Base-by-base conservation (phyloP, 2,329 filamentous ascomycete genomes). In the Pseudocercospora musae region DNA sequence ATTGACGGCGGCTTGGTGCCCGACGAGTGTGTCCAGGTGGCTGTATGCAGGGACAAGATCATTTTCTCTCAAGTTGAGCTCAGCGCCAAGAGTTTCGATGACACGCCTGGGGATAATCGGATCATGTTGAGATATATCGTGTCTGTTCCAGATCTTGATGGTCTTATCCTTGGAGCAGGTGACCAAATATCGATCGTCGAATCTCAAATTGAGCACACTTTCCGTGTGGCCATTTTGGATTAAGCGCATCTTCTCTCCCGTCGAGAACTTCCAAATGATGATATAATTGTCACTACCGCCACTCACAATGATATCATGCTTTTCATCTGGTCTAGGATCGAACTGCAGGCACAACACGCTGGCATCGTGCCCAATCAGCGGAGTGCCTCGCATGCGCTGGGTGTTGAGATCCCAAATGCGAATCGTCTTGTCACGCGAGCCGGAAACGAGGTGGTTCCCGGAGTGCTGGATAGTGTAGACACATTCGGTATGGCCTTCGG, bases 131-230 rank as follows among this genome's bases (percentile, higher is more conserved):
- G 74, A 79, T n/a, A 96, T 79, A 18, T 87, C 81, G 18, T 81
- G 83, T 4, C 95, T 87, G 74, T 94, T 98, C 85, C 96, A 99
- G 18, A 99, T 88, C 76, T 97, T 97, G 81, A 99, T 96, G 0
- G 89, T 89, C 76, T 93, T 96, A 76, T 99, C 95, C 75, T 99
- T 99, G 54, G 94, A 98, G 72, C 95, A 98, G 0, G 95, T 99
- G 11, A 98, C 92, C 3, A 99, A 82, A 66, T 96, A 96, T 8
- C 91, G 86, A 68, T 91, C 89, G 73, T 98, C 93, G 69, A 98
- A 99, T 64, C 91, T 87, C 60, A 99, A 87, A 72, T 98, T 98
- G 15, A 99, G 81, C 0, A 99, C 93, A 0, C 94, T 96, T 76
- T 99, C 95, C 29, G 83, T 81, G 74, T 99, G 95, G 0, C 94